Conservation (phyloP, 805 yeast genomes). For the Diddensiella santjacobensis region DNA sequence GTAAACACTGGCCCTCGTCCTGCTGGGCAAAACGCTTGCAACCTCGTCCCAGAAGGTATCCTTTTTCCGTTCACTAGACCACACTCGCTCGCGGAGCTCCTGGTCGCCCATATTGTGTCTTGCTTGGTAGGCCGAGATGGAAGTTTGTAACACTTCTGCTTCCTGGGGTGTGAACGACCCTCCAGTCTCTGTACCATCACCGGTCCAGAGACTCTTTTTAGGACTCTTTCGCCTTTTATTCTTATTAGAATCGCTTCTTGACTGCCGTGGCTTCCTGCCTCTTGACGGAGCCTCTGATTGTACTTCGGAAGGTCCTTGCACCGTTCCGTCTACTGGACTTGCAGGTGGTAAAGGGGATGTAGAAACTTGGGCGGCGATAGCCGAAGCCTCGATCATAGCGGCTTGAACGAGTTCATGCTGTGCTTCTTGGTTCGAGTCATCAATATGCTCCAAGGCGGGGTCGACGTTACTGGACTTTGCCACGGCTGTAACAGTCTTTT, state of each 20-base stretch:
- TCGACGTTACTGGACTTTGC: slow-evolving; percentile 43
- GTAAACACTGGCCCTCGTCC: slow-evolving; percentile 86
- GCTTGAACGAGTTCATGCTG: slow-evolving; percentile 16
- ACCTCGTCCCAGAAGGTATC: slow-evolving; percentile 88
- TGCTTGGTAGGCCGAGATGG: slow-evolving; percentile 63
- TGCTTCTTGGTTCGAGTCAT: slow-evolving; percentile 33
- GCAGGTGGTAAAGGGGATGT: slow-evolving; percentile 2
- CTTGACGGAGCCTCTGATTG: neutral
- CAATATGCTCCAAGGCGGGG: slow-evolving; percentile 51
- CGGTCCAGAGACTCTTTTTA: slow-evolving; percentile 22
- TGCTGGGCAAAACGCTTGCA: slow-evolving; percentile 72
- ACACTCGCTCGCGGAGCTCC: slow-evolving; percentile 76
- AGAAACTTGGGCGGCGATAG: slow-evolving; percentile 14
- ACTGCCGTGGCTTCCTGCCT: neutral
- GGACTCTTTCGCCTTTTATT: slow-evolving; percentile 3
- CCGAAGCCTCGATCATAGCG: slow-evolving; percentile 23
- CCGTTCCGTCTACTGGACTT: slow-evolving; percentile 14
- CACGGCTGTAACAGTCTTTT: slow-evolving; percentile 42
- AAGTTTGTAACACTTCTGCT: slow-evolving; percentile 63
- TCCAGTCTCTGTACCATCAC: slow-evolving; percentile 30
- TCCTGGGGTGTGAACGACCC: slow-evolving; percentile 62
- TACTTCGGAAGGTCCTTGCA: slow-evolving; percentile 35
- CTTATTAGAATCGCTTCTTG: neutral
- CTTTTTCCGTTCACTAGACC: slow-evolving; percentile 81
- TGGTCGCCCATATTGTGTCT: slow-evolving; percentile 59